Base-by-base conservation (phyloP, 352 stramenopile species). In the Nothophytophthora sp. region DNA sequence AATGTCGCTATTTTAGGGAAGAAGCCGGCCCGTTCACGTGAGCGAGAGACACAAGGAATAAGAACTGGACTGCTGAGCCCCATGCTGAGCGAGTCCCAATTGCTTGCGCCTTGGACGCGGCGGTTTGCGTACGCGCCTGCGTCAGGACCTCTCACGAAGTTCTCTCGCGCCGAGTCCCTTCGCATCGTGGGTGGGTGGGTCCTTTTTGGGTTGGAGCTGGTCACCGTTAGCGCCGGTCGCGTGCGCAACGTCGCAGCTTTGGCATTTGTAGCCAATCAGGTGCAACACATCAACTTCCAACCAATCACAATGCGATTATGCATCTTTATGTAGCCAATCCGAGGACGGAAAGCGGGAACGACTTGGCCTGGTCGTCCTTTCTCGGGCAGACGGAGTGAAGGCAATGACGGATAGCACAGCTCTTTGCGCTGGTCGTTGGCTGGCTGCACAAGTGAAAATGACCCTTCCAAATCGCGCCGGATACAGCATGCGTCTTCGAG, bases 391-490 rank as follows among this genome's bases (percentile, higher is more conserved):
- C n/a, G n/a, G n/a, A n/a, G 6, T 30, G 27, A 11, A 30, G 27
- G 6, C 27, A 11, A 30, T 30, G 27, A 30, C 27, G 11, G 6
- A 6, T 30, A 6, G 27, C 27, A 11, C 27, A 6, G 6, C 11
- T 6, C 5, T 11, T 30, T 11, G 6, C 11, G 27, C 27, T 30
- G 27, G 6, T 11, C n/a, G 24, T 44, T 47, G 27, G 6, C 11
- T 11, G 27, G 63, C 40, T 45, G 48, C 61, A 70, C 22, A 67
- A 47, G 65, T 44, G 48, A 73, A 81, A 50, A 84, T 84, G 73
- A 84, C 73, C 39, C 71, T 84, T 59, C 73, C 73, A 20, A 79
- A 76, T 59, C 67, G 70, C 42, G 44, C 30, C 24, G 70, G 62
- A 45, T 72, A 73, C 45, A 45, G 51, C 33, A 56, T 65, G 45